Conservation (phyloP, 2,329 filamentous ascomycete genomes). For the Sporothrix luriei region DNA sequence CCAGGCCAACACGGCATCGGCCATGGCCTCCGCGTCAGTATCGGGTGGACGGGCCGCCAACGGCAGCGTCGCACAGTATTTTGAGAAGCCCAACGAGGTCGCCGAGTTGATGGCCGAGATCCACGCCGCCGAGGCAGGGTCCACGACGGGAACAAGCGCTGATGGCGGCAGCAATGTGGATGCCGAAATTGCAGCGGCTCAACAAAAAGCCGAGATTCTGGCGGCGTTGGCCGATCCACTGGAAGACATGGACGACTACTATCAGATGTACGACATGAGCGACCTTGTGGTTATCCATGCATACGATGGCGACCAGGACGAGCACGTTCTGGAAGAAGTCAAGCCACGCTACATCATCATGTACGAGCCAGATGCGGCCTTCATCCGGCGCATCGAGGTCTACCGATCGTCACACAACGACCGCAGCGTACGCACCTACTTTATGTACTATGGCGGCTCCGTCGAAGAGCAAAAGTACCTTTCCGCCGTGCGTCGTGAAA, state of each 20-base stretch:
- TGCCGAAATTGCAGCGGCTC: constrained; percentile 33
- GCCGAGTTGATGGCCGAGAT: constrained; percentile 81
- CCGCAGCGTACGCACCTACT: constrained; percentile 88
- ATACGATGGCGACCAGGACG: constrained; percentile 94
- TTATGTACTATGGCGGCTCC: constrained; percentile 92
- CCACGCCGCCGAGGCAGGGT: constrained; percentile 69
- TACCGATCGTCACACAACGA: constrained; percentile 93
- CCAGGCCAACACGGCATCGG: constrained; percentile 44
- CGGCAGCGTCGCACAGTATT: constrained; percentile 73
- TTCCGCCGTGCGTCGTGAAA: constrained; percentile 86
- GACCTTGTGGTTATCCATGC: constrained; percentile 87
- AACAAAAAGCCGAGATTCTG: constrained; percentile 74
- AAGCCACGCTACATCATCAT: constrained; percentile 95
- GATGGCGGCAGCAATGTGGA: constrained; percentile 59
- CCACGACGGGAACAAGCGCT: constrained; percentile 57
- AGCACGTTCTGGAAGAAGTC: constrained; percentile 92
- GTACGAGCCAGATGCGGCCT: constrained; percentile 95
- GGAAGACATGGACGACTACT: constrained; percentile 90
- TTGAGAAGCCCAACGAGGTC: constrained; percentile 82
- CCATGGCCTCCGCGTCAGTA: constrained; percentile 10
- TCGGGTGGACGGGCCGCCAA: constrained; percentile 63
- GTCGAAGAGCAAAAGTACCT: constrained; percentile 96
- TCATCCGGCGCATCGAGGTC: constrained; percentile 91
- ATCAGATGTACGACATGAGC: constrained; percentile 86
- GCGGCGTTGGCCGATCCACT: constrained; percentile 66